Evolutionary conservation across 176 grass and related monocot species (phyloP).

Genomic region (Zea luxurians): DNA sequence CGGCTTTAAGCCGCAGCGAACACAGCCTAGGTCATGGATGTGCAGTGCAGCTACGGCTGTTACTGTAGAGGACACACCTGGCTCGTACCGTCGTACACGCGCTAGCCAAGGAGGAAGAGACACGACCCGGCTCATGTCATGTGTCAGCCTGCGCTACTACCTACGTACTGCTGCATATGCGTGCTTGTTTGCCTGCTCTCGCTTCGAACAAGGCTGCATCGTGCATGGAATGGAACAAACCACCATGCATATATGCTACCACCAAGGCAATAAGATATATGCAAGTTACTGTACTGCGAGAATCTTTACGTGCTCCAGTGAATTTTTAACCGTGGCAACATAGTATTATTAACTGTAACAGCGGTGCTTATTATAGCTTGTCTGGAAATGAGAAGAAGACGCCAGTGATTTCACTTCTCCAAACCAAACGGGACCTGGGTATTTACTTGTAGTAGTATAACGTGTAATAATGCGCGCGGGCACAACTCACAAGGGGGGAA

Average conservation of each 20-base stretch:
- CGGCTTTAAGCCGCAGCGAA: too few relatives aligned
- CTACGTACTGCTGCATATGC: background rate
- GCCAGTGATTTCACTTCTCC: too few relatives aligned
- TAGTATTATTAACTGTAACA: too few relatives aligned
- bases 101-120: background rate
- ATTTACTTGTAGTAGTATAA: too few relatives aligned
- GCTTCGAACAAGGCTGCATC: constrained; percentile 7
- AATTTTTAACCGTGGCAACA: background rate
- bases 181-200: background rate
- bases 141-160: background rate
- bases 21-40: constrained; percentile 39
- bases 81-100: constrained; percentile 20
- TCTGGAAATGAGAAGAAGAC: too few relatives aligned
- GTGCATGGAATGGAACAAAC: constrained; percentile 32
- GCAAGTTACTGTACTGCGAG: background rate
- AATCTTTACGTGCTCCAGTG: background rate
- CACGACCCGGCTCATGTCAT: background rate
- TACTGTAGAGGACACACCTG: constrained; percentile 40
- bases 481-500: too few relatives aligned
- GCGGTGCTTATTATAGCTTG: too few relatives aligned
- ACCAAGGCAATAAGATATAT: background rate
- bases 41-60: constrained; percentile 31
- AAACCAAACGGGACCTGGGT: too few relatives aligned
- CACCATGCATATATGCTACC: background rate
- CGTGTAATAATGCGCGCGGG: too few relatives aligned